A percentile compares a stretch with the other conserved stretches of the same genome.
Evolutionary conservation across 179 eudicot genomes (phyloP).

Genomic region (Silene coronaria): DNA sequence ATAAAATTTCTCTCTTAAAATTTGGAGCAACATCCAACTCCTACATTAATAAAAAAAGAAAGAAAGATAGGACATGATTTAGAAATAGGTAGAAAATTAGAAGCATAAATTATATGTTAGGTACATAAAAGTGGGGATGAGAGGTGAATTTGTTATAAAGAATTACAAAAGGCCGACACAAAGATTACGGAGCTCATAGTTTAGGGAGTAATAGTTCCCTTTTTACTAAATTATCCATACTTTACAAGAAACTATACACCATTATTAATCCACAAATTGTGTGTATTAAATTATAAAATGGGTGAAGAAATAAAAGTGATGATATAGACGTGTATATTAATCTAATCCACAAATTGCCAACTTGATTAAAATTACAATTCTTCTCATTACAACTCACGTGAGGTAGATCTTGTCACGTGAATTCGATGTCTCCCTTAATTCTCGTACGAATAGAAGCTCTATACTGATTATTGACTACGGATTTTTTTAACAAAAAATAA

Average conservation of each 20-base stretch:
- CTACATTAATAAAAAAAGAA: too few species aligned
- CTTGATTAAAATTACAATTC: background rate
- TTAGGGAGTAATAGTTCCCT: background rate
- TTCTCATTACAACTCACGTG: conserved; percentile 17
- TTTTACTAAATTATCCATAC: background rate
- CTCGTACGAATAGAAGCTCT: background rate
- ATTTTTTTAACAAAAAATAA: too few species aligned
- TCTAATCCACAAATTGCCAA: conserved; percentile 7
- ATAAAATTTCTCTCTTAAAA: too few species aligned
- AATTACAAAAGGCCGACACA: conserved; percentile 24
- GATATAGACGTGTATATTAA: conserved; percentile 7
- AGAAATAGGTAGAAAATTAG: background rate
- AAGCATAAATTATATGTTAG: conserved; percentile 8
- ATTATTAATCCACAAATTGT: too few species aligned
- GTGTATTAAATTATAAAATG: background rate
- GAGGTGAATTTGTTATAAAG: background rate
- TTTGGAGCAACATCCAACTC: too few species aligned
- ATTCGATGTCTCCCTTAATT: background rate
- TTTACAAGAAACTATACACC: conserved; percentile 4
- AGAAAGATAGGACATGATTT: too few species aligned
- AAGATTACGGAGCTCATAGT: conserved; percentile 10
- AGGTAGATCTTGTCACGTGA: conserved; percentile 25
- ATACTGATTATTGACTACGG: too few species aligned
- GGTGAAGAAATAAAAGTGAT: background rate
- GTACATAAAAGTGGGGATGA: conserved; percentile 4